Conservation (phyloP, 2,329 filamentous ascomycete genomes). For the Colletotrichum sojae region DNA sequence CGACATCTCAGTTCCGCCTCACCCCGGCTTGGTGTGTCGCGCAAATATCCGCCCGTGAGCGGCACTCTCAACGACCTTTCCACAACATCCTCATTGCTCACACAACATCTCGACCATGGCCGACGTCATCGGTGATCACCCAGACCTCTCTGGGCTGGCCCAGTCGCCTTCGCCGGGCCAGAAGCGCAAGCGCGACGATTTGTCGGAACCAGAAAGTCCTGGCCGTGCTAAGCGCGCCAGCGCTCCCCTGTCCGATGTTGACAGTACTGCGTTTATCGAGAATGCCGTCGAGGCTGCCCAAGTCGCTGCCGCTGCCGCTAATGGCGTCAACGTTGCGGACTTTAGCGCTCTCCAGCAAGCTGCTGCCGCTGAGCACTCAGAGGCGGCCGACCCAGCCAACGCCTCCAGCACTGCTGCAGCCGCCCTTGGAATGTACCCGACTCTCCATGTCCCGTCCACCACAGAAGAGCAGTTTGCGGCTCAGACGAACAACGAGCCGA, state of each 20-base stretch:
- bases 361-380: slow-evolving; percentile 61
- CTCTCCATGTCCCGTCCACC: slow-evolving; percentile 69
- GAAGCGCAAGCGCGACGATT: slow-evolving; percentile 68
- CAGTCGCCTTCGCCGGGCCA: slow-evolving; percentile 59
- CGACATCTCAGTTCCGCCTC: not conserved
- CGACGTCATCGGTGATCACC: slow-evolving; percentile 63
- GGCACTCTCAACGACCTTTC: not conserved
- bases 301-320: slow-evolving; percentile 54
- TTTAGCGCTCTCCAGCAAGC: slow-evolving; percentile 71
- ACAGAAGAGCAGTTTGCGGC: slow-evolving; percentile 73
- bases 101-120: slow-evolving; percentile 55
- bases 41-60: not conserved
- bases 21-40: not conserved
- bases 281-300: slow-evolving; percentile 63
- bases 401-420: slow-evolving; percentile 73
- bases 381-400: slow-evolving; percentile 64
- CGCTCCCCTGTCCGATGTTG: slow-evolving; percentile 59
- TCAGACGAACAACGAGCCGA: slow-evolving; percentile 58
- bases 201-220: slow-evolving; percentile 61
- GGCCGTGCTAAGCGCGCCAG: slow-evolving; percentile 66
- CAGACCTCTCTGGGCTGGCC: slow-evolving; percentile 59
- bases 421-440: slow-evolving; percentile 72
- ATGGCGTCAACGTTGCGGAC: slow-evolving; percentile 65
- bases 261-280: slow-evolving; percentile 68
- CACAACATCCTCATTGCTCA: slow-evolving; percentile 9